Evolutionary conservation across 129 eudicot species (phyloP).

Genomic region (Flaveria brownii): DNA sequence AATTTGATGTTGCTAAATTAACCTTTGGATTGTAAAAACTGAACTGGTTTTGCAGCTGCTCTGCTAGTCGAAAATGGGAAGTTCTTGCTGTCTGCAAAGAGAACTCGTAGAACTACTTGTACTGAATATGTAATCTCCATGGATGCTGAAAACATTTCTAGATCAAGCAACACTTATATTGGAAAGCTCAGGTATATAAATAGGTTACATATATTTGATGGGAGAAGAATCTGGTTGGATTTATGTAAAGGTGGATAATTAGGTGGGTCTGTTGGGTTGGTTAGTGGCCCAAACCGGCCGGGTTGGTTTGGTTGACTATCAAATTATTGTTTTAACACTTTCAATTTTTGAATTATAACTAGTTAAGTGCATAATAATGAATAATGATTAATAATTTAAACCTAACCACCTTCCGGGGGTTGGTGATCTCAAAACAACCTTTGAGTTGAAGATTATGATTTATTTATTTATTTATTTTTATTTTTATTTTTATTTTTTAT

Average conservation of each 20-base stretch:
- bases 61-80: conserved; percentile 87
- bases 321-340: not conserved
- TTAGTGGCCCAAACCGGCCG: not conserved
- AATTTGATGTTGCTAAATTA: conserved; percentile 17
- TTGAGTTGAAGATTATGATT: not conserved
- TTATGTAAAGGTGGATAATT: not conserved
- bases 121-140: conserved; percentile 87
- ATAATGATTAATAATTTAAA: not conserved
- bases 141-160: conserved; percentile 86
- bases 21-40: conserved; percentile 1
- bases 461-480: not conserved
- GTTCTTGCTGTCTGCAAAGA: conserved; percentile 85
- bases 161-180: conserved; percentile 83
- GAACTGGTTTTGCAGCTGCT: conserved; percentile 54
- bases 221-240: not conserved
- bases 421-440: not conserved
- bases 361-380: not conserved
- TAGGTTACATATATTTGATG: conserved; percentile 1
- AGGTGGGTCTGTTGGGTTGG: not conserved
- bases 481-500: not conserved
- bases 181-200: conserved; percentile 74
- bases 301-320: not conserved
- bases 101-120: conserved; percentile 87
- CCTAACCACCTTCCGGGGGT: conserved; percentile 1
- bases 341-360: not conserved